Evolutionary conservation across 2,329 filamentous ascomycete genomes (phyloP).

Genomic region (Botrytis paeoniae): DNA sequence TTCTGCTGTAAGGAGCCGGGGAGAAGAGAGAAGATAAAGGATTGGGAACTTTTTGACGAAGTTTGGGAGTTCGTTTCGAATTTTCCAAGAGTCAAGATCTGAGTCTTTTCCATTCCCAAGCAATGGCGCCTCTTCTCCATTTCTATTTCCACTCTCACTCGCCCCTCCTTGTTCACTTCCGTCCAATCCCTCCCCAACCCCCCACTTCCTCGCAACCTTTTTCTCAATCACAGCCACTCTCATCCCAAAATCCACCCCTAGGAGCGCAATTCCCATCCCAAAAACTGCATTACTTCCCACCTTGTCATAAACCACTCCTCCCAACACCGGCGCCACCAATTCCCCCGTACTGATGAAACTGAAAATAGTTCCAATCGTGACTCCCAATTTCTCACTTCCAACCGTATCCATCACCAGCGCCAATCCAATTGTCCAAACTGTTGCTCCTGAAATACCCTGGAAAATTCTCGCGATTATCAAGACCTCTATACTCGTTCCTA

Average conservation of each 20-base stretch:
- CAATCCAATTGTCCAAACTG: slow-evolving; percentile 72
- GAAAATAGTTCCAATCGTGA: slow-evolving; percentile 60
- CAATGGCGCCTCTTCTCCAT: slow-evolving; percentile 3
- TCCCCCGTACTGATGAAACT: slow-evolving; percentile 57
- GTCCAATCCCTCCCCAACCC: slow-evolving; percentile 26
- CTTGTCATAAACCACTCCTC: slow-evolving; percentile 58
- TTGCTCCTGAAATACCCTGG: slow-evolving; percentile 65
- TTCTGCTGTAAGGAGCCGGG: slow-evolving; percentile 42
- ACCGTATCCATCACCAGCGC: slow-evolving; percentile 71
- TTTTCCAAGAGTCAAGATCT: slow-evolving; percentile 6
- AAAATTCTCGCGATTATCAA: slow-evolving; percentile 62
- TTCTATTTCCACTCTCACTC: slow-evolving; percentile 22
- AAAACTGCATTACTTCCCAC: slow-evolving; percentile 59
- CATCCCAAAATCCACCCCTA: slow-evolving; percentile 58
- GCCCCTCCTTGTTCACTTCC: slow-evolving; percentile 26
- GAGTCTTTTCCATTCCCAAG: neutral
- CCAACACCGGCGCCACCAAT: slow-evolving; percentile 55
- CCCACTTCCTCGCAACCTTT: slow-evolving; percentile 48
- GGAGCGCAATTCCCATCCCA: slow-evolving; percentile 50
- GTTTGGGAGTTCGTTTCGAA: neutral
- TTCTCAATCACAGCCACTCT: slow-evolving; percentile 61
- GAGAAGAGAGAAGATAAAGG: slow-evolving; percentile 43
- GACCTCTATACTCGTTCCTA: slow-evolving; percentile 59
- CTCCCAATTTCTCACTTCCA: slow-evolving; percentile 57
- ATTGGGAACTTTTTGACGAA: slow-evolving; percentile 46